These are phyloP conservation scores for Trypanosoma rangeli DNA, from an alignment of 208 protist species.

Conservation along the genomic window DNA sequence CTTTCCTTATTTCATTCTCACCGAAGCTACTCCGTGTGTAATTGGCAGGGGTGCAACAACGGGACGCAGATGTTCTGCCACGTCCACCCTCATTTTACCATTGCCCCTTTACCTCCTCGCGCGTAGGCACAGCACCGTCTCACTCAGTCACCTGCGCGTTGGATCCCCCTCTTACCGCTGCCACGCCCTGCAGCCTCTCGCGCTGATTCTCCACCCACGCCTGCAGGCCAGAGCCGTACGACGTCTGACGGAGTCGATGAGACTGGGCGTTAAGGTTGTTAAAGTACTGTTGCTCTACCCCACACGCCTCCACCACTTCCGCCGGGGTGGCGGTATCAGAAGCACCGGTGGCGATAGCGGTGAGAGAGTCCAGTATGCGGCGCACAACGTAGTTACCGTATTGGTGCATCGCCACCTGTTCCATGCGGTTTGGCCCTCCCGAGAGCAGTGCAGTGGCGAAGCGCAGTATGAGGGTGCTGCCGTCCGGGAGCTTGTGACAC, in stretches of 20 bases:
- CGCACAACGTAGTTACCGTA: conserved; percentile 85
- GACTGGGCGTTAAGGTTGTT: conserved; percentile 1
- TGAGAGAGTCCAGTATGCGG: conserved; percentile 57
- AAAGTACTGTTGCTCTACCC: conserved; percentile 12
- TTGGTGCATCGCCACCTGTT: conserved; percentile 49
- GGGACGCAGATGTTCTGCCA: too few relatives aligned
- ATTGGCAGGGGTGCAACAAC: too few relatives aligned
- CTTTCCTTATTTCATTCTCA: not conserved
- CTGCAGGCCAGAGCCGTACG: conserved; percentile 9
- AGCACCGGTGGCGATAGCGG: conserved; percentile 40
- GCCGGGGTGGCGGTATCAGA: conserved; percentile 19
- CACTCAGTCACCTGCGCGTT: not conserved
- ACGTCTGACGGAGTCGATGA: conserved; percentile 5
- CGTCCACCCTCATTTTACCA: too few relatives aligned
- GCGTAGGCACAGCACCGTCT: not conserved
- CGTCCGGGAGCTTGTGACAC: conserved; percentile 37
- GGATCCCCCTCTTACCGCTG: not conserved
- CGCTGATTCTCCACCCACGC: conserved; percentile 18
- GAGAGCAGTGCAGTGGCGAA: conserved; percentile 52
- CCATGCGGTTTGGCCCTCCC: conserved; percentile 38
- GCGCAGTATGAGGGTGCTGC: conserved; percentile 43
- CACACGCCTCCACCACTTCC: conserved; percentile 30
- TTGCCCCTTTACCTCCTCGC: too few relatives aligned
- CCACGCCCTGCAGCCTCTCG: conserved; percentile 4
- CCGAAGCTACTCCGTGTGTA: too few relatives aligned